Base-by-base conservation (phyloP, 768 basidiomycete genomes). In the Trametes maxima region DNA sequence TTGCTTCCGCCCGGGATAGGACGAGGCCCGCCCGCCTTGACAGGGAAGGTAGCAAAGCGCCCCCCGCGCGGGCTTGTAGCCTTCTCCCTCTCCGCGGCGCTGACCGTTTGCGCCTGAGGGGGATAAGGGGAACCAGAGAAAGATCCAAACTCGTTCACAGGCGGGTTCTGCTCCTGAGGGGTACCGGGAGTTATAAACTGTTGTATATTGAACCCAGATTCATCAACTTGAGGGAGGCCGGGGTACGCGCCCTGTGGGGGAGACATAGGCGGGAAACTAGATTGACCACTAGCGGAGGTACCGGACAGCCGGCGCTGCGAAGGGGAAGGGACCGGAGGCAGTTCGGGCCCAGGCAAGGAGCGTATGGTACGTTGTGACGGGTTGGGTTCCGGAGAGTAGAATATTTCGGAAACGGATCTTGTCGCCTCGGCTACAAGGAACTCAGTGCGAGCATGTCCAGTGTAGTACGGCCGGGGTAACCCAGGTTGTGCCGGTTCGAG, bases 401-500 rank as follows among this genome's bases (percentile, higher is more conserved):
- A 64, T 40, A 90, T 82, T 64, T 85, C 82, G 54, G 73, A 75
- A 35, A 89, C 76, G n/a, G 77, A 73, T 28, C 75, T 81, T 57
- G 82, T 75, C 5, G 89, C 88, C 65, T 94, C 90, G 3, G 77
- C 76, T 11, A 89, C 80, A 11, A 89, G 75, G 40, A 78, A 74
- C 48, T 86, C 83, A 0, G 87, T 87, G 64, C 80, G 85, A 47
- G 80, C 73, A 54, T 89, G 89, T 0, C 85, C 86, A 44, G 79
- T 78, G 70, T 95, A 98, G 62, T 87, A 79, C 13, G 83, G 79
- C 17, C 94, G 82, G 2, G 89, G 82, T 36, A 89, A 77, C 24
- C 95, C 95, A 17, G 94, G 93, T 53, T 87, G 85, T 0, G 92
- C 93, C 19, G 77, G 74, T n/a, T 90, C 88, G 61, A 92, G 84